Conservation (phyloP, 345 rosid genomes). For the Lepidium didymum region DNA sequence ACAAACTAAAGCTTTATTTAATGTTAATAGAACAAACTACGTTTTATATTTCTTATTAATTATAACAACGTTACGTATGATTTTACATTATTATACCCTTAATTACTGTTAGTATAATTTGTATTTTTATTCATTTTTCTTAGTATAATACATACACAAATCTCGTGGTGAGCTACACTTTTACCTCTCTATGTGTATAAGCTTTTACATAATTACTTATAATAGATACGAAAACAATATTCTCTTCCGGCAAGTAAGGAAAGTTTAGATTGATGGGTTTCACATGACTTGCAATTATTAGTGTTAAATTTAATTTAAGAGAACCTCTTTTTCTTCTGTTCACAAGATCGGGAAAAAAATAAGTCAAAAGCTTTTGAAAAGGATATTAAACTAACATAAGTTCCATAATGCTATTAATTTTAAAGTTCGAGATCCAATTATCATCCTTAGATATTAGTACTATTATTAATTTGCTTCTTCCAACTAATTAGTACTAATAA, state of each 20-base stretch:
- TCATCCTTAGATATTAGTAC: not conserved
- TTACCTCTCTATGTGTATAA: not conserved
- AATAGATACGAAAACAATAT: not conserved
- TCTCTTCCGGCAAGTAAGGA: slow-evolving; percentile 20
- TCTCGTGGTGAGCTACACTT: not conserved
- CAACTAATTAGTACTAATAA: not conserved
- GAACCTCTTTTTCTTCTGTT: slow-evolving; percentile 7
- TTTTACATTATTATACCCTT: not conserved
- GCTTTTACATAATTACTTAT: not conserved
- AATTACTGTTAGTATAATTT: not conserved
- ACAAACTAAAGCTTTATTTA: too few relatives aligned
- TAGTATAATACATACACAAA: not conserved
- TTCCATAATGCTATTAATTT: not conserved
- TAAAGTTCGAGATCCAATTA: not conserved
- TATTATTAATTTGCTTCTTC: not conserved
- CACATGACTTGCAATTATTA: slow-evolving; percentile 25
- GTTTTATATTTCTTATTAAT: too few relatives aligned
- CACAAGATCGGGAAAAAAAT: slow-evolving; percentile 15
- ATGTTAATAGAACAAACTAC: too few relatives aligned
- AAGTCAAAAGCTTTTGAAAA: slow-evolving; percentile 26
- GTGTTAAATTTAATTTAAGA: slow-evolving; percentile 15
- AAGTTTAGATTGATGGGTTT: slow-evolving; percentile 19
- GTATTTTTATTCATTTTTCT: not conserved
- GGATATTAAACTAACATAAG: slow-evolving; percentile 9
- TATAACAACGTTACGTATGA: too few relatives aligned